phyloP scores from a whole-genome alignment of 2,329 filamentous ascomycete genomes.

The Hypocreales sp. region DNA sequence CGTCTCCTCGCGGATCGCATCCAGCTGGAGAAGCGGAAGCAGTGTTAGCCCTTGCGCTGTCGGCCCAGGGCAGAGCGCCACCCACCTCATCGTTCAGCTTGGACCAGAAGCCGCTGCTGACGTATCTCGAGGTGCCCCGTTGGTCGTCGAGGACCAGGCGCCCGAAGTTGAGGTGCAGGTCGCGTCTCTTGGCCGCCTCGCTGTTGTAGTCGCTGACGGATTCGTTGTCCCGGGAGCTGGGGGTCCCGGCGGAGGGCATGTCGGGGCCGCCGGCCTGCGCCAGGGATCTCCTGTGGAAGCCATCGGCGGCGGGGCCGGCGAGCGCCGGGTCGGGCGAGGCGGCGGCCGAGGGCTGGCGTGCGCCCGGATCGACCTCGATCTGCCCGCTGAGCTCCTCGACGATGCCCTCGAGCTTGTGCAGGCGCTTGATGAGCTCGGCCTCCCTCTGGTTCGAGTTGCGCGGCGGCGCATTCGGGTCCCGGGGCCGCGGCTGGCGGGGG shows the following conservation, averaged over 20 bases:
- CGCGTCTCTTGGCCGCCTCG: constrained; percentile 11
- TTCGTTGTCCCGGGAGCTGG: constrained; percentile 11
- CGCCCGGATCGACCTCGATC: constrained; percentile 35
- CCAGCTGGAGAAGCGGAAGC: constrained; percentile 11
- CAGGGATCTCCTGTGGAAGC: background rate
- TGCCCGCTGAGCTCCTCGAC: constrained; percentile 54
- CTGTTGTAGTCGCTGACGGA: constrained; percentile 16
- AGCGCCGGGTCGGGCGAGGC: constrained; percentile 12
- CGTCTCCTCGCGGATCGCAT: constrained; percentile 31
- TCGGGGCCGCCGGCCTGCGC: constrained; percentile 4
- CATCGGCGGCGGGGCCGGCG: constrained; percentile 1
- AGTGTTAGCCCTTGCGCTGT: background rate
- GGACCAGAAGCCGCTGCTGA: constrained; percentile 65
- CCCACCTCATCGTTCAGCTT: constrained; percentile 58
- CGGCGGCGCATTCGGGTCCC: constrained; percentile 46
- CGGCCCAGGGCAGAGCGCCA: background rate
- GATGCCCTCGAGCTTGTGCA: constrained; percentile 61
- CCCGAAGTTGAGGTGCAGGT: constrained; percentile 38
- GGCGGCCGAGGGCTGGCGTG: constrained; percentile 14
- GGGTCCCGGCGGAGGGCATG: constrained; percentile 2
- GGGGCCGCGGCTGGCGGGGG: constrained; percentile 48
- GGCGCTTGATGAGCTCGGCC: constrained; percentile 53
- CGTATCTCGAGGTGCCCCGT: constrained; percentile 53
- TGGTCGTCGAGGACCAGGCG: constrained; percentile 55
- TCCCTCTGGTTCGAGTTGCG: constrained; percentile 46